Conservation (phyloP, 331 rosid species). For the Malus hybrid region DNA sequence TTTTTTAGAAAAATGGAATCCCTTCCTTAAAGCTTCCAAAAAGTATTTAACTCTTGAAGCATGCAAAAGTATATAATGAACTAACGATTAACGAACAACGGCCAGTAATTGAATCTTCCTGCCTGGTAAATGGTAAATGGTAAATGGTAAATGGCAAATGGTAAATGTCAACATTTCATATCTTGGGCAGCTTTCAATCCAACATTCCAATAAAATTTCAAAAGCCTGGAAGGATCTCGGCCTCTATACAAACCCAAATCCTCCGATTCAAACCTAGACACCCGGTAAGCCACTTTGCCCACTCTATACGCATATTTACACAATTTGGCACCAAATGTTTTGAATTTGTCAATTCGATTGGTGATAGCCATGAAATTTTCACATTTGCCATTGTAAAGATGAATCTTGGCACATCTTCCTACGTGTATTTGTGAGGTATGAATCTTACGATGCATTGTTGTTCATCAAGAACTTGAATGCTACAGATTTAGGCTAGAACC, state of each 20-base stretch:
- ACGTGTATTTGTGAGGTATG: not conserved
- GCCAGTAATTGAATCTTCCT: not conserved
- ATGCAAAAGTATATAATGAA: too few relatives aligned
- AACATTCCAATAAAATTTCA: not conserved
- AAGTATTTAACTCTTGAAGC: too few relatives aligned
- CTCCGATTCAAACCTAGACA: conserved; percentile 5
- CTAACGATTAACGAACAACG: not conserved
- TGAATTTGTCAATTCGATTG: not conserved
- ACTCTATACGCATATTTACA: not conserved
- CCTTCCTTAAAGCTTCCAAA: too few relatives aligned
- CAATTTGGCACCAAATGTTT: not conserved
- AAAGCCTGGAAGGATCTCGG: not conserved
- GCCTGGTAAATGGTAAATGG: too few relatives aligned
- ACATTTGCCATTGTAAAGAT: not conserved
- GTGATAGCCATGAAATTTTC: not conserved
- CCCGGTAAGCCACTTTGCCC: not conserved
- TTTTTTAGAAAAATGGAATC: too few relatives aligned
- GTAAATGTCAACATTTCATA: not conserved
- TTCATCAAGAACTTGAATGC: not conserved
- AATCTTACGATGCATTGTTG: not conserved
- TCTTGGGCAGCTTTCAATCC: not conserved
- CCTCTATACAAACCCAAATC: not conserved
- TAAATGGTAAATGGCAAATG: too few relatives aligned
- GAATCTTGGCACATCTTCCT: not conserved
- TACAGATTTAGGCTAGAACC: not conserved